Evolutionary conservation across 495 filamentous ascomycete genomes (phyloP).

Genomic region (Terfezia boudieri): DNA sequence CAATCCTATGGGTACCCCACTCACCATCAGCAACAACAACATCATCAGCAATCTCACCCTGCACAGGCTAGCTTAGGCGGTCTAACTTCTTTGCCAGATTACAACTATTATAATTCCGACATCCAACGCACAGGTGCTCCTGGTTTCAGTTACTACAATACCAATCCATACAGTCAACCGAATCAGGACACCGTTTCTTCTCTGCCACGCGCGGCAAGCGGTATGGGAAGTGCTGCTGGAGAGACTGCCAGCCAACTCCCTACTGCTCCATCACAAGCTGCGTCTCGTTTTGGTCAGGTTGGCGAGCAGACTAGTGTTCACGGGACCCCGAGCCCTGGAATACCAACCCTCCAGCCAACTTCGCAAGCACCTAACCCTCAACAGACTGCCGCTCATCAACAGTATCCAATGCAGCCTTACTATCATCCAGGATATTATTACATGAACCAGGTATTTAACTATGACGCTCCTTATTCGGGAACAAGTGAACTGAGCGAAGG

Average conservation of each 20-base stretch:
- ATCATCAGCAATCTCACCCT: slow-evolving; percentile 57
- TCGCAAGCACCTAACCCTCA: slow-evolving; percentile 13
- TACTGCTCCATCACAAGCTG: slow-evolving; percentile 33
- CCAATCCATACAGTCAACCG: slow-evolving; percentile 35
- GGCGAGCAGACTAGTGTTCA: slow-evolving; percentile 61
- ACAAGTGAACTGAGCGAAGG: neutral
- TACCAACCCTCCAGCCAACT: slow-evolving; percentile 38
- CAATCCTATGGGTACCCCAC: slow-evolving; percentile 55
- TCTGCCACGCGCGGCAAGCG: slow-evolving; percentile 48
- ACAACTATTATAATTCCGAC: slow-evolving; percentile 61
- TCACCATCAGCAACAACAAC: slow-evolving; percentile 67
- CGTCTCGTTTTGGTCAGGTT: slow-evolving; percentile 44
- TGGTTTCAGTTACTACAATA: slow-evolving; percentile 35
- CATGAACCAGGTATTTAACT: slow-evolving; percentile 1
- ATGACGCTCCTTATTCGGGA: neutral
- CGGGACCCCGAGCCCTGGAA: slow-evolving; percentile 64
- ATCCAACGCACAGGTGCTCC: slow-evolving; percentile 18
- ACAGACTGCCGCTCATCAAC: slow-evolving; percentile 11
- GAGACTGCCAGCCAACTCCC: slow-evolving; percentile 60
- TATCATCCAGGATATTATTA: neutral
- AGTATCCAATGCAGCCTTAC: slow-evolving; percentile 15
- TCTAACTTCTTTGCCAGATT: slow-evolving; percentile 32
- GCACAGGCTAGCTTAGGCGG: slow-evolving; percentile 7
- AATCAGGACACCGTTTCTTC: slow-evolving; percentile 41
- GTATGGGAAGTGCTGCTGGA: slow-evolving; percentile 47